Evolutionary conservation across 768 basidiomycete species (phyloP).

Genomic region (Termitomyces sp.): DNA sequence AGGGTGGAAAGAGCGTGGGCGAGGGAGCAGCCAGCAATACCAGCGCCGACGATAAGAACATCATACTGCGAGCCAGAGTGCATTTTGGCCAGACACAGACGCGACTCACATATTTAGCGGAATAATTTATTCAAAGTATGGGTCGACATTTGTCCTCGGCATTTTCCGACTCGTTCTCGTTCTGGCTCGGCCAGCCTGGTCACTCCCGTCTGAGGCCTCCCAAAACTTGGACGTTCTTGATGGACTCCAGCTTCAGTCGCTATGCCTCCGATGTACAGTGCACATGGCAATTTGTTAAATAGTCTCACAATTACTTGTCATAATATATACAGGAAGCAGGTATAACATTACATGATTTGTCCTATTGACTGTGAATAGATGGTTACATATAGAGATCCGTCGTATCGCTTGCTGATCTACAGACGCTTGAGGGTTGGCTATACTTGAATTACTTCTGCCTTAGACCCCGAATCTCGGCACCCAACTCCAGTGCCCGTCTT

Average conservation of each 20-base stretch:
- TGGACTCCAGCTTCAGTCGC: too few species aligned
- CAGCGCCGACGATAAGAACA: constrained; percentile 88
- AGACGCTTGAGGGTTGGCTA: too few species aligned
- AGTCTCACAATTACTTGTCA: too few species aligned
- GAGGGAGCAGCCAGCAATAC: constrained; percentile 84
- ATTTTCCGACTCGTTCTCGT: background rate
- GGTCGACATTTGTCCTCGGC: constrained; percentile 3
- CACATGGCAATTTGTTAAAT: too few species aligned
- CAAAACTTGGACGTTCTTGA: too few species aligned
- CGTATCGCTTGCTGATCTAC: too few species aligned
- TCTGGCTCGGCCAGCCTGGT: too few species aligned
- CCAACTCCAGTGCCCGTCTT: constrained; percentile 66
- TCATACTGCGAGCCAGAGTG: constrained; percentile 47
- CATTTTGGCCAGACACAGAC: background rate
- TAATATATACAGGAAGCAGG: too few species aligned
- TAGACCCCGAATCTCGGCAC: constrained; percentile 53
- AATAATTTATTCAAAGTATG: background rate
- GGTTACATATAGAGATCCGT: too few species aligned
- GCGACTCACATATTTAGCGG: background rate
- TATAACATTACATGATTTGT: too few species aligned
- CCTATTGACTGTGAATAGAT: too few species aligned
- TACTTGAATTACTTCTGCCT: constrained; percentile 9
- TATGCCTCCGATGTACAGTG: background rate
- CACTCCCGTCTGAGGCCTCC: too few species aligned
- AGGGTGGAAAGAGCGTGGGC: constrained; percentile 78